phyloP scores from a whole-genome alignment of 169 alveolate genomes.

The Plasmodium blacklocki region DNA sequence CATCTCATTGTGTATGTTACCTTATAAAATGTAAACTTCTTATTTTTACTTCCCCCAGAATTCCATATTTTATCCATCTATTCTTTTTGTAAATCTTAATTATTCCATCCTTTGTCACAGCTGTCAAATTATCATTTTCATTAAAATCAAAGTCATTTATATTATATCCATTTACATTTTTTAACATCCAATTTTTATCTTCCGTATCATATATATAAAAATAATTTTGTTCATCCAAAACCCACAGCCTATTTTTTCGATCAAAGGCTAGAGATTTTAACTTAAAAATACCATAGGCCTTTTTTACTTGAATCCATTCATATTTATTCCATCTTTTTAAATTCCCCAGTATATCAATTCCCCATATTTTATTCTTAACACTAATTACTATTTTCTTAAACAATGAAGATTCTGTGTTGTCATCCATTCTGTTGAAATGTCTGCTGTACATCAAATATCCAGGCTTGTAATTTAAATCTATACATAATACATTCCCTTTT shows the following conservation, averaged over 20 bases:
- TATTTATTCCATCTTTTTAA: slow-evolving; percentile 67
- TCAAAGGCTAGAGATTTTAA: slow-evolving; percentile 66
- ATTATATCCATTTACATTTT: slow-evolving; percentile 39
- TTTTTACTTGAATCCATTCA: slow-evolving; percentile 49
- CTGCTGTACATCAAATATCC: slow-evolving; percentile 45
- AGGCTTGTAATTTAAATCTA: slow-evolving; percentile 35
- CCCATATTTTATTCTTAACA: slow-evolving; percentile 71
- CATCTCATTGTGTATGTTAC: slow-evolving; percentile 1
- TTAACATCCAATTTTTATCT: slow-evolving; percentile 62
- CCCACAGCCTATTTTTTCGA: slow-evolving; percentile 47
- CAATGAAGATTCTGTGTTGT: slow-evolving; percentile 7
- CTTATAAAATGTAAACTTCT: slow-evolving; percentile 45
- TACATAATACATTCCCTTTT: slow-evolving; percentile 44
- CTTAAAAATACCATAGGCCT: slow-evolving; percentile 69
- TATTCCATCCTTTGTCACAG: slow-evolving; percentile 56
- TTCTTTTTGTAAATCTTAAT: slow-evolving; percentile 39
- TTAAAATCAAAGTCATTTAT: slow-evolving; percentile 69
- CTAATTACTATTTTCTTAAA: slow-evolving; percentile 40
- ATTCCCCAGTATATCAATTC: slow-evolving; percentile 51
- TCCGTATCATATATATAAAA: slow-evolving; percentile 25
- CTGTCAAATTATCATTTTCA: slow-evolving; percentile 28
- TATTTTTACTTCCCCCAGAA: slow-evolving; percentile 56
- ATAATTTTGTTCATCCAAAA: slow-evolving; percentile 59
- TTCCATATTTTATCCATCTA: slow-evolving; percentile 63
- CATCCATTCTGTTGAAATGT: slow-evolving; percentile 44